Evolutionary conservation across 2,329 filamentous ascomycete genomes (phyloP).

Genomic region (Pseudogymnoascus destructans): DNA sequence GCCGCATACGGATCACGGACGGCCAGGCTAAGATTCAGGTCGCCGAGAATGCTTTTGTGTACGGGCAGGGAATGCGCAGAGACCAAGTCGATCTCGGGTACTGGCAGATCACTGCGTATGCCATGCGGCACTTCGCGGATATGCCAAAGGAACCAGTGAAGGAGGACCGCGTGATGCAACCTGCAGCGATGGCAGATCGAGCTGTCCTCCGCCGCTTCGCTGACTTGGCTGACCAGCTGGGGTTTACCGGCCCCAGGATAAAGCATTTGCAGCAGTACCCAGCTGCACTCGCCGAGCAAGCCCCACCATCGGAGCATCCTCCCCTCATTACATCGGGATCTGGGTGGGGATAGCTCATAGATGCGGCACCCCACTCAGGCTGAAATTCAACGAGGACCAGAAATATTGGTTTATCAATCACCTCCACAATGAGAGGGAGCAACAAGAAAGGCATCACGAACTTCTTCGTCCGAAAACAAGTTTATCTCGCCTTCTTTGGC

Average conservation of each 20-base stretch:
- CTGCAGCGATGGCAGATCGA: background rate
- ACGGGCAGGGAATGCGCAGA: background rate
- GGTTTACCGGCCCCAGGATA: constrained; percentile 8
- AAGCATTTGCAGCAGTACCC: constrained; percentile 10
- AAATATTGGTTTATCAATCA: constrained; percentile 13
- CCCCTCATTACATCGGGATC: constrained; percentile 12
- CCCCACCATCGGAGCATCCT: background rate
- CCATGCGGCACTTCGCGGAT: constrained; percentile 9
- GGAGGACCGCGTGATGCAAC: constrained; percentile 9
- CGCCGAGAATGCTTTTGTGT: constrained; percentile 8
- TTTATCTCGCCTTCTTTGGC: constrained; percentile 15
- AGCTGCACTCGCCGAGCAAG: background rate
- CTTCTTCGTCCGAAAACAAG: constrained; percentile 14
- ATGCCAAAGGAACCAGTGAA: constrained; percentile 9
- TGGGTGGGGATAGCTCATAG: background rate
- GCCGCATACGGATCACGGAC: background rate
- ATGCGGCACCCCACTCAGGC: background rate
- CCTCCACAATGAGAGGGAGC: constrained; percentile 10
- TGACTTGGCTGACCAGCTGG: constrained; percentile 9
- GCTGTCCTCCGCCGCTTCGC: constrained; percentile 2
- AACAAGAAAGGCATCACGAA: constrained; percentile 13
- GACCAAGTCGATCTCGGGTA: constrained; percentile 5
- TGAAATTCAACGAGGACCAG: constrained; percentile 11
- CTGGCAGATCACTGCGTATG: constrained; percentile 9
- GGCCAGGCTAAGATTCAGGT: background rate